phyloP scores from a whole-genome alignment of 2,329 filamentous ascomycete genomes.

The Aspergillus vadensis region DNA sequence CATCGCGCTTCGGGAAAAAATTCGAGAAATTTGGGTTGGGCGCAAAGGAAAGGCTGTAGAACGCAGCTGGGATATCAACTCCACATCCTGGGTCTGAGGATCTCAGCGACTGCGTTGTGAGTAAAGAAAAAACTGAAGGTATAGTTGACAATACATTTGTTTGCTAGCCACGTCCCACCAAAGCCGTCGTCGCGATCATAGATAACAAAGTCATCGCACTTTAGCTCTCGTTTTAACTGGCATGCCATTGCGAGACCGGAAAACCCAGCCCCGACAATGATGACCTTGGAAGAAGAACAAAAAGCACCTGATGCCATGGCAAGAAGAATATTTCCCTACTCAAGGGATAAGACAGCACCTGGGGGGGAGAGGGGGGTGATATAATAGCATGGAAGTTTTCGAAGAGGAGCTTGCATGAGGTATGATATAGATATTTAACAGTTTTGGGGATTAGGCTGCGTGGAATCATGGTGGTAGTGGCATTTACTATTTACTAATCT shows the following conservation, averaged over 20 bases:
- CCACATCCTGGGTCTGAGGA: slow-evolving; percentile 17
- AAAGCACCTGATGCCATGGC: not conserved
- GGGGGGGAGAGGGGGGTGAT: too few relatives aligned
- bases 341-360: not conserved
- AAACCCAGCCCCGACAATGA: slow-evolving; percentile 18
- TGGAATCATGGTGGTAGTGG: too few relatives aligned
- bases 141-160: slow-evolving; percentile 11
- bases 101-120: not conserved
- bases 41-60: slow-evolving; percentile 19
- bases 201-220: slow-evolving; percentile 13
- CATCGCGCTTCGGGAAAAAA: slow-evolving; percentile 9
- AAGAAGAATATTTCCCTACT: too few relatives aligned
- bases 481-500: too few relatives aligned
- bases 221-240: slow-evolving; percentile 12
- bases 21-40: slow-evolving; percentile 15
- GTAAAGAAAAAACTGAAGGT: not conserved
- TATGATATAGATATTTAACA: too few relatives aligned
- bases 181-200: slow-evolving; percentile 9
- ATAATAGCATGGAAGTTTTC: too few relatives aligned
- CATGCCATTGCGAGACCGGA: slow-evolving; percentile 18
- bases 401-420: too few relatives aligned
- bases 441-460: too few relatives aligned
- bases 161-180: slow-evolving; percentile 18
- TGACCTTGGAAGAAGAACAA: not conserved
- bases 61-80: slow-evolving; percentile 17